These are phyloP conservation scores for Atkinsonella texensis DNA, from an alignment of 2,329 filamentous ascomycete genomes.

Conservation along the genomic window DNA sequence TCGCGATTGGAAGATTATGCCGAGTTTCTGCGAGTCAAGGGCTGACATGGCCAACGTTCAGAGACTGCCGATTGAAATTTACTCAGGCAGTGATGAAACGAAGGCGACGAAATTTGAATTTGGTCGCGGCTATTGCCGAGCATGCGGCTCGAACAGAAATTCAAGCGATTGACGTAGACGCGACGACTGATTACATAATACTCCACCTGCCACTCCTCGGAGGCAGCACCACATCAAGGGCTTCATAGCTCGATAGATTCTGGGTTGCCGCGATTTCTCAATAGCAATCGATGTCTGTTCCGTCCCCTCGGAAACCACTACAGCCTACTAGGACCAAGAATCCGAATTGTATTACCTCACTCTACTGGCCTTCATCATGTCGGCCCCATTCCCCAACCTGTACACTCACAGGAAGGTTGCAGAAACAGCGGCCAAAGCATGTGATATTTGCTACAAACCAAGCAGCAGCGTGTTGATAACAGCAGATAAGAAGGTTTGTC, in stretches of 20 bases:
- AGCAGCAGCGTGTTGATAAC: constrained; percentile 81
- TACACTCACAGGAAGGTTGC: constrained; percentile 83
- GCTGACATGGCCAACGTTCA: constrained; percentile 22
- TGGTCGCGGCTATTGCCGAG: neutral
- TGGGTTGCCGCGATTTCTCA: too few relatives aligned
- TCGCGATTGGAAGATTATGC: constrained; percentile 40
- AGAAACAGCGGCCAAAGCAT: constrained; percentile 70
- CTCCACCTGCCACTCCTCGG: neutral
- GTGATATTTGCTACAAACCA: constrained; percentile 85
- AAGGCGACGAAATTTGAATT: neutral
- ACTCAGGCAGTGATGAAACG: neutral
- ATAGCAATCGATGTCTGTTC: neutral
- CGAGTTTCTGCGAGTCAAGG: constrained; percentile 39
- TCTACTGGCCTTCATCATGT: constrained; percentile 5
- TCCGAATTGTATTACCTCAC: too few relatives aligned
- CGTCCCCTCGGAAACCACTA: too few relatives aligned
- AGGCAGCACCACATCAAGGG: neutral
- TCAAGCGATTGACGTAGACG: constrained; percentile 3
- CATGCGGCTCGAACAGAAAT: neutral
- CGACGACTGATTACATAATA: constrained; percentile 7
- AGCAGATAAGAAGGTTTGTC: constrained; percentile 67
- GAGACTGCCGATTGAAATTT: neutral
- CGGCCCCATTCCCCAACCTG: constrained; percentile 51
- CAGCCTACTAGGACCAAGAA: neutral
- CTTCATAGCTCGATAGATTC: neutral